phyloP scores from a whole-genome alignment of 495 filamentous ascomycete species.

The Aspergillus nidulans region DNA sequence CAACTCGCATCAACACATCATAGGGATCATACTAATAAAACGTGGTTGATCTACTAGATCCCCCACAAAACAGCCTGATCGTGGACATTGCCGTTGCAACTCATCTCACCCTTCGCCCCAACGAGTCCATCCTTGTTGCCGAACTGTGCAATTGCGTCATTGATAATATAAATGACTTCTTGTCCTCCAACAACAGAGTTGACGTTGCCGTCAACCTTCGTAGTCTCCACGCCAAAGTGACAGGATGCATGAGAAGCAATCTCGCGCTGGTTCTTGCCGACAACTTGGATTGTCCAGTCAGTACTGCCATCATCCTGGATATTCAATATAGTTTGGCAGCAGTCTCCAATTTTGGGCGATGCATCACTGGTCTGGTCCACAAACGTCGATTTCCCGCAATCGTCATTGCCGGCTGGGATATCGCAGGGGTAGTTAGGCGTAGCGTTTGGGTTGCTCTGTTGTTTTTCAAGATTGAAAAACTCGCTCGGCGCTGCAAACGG shows the following conservation, averaged over 20 bases:
- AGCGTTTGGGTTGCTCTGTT: background rate
- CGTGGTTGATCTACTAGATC: too few species aligned
- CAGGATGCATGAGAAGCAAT: conserved; percentile 10
- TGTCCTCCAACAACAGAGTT: conserved; percentile 6
- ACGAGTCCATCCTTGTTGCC: background rate
- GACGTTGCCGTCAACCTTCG: background rate
- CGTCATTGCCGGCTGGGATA: conserved; percentile 15
- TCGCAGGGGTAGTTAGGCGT: conserved; percentile 29
- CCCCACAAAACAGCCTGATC: conserved; percentile 5
- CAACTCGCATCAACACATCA: too few species aligned
- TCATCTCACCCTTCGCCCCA: conserved; percentile 9
- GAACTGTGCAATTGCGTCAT: background rate
- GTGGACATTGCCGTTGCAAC: conserved; percentile 4
- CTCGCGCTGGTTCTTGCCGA: background rate
- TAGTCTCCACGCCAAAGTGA: conserved; percentile 3
- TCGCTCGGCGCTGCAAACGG: conserved; percentile 25
- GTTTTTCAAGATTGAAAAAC: conserved; percentile 19
- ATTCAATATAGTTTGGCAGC: conserved; percentile 28
- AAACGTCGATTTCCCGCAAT: conserved; percentile 24
- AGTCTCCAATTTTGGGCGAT: conserved; percentile 27
- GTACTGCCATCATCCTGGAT: conserved; percentile 18
- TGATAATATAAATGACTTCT: conserved; percentile 12
- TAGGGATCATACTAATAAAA: too few species aligned
- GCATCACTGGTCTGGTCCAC: conserved; percentile 25
- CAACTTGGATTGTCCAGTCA: background rate